phyloP scores from a whole-genome alignment of 495 filamentous ascomycete species.

The Collariella sp. region DNA sequence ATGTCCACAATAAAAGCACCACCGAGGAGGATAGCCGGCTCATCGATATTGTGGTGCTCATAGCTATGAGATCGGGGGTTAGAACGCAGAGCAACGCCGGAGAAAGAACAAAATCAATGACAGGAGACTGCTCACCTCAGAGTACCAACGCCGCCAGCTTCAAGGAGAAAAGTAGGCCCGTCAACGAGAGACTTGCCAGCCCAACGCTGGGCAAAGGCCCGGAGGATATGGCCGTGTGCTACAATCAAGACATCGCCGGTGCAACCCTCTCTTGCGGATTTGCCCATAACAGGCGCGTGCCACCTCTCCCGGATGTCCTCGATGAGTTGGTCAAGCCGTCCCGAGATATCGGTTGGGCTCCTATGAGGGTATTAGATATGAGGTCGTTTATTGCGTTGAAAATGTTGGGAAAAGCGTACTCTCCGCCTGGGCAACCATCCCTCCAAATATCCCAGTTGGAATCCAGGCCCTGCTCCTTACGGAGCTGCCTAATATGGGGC shows the following conservation, averaged over 20 bases:
- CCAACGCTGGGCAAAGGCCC: slow-evolving; percentile 90
- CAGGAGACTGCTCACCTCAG: slow-evolving; percentile 45
- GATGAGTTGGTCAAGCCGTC: slow-evolving; percentile 67
- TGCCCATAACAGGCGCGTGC: slow-evolving; percentile 45
- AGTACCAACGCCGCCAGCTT: slow-evolving; percentile 79
- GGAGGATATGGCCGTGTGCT: slow-evolving; percentile 79
- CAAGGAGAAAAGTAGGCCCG: slow-evolving; percentile 59
- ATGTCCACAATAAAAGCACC: slow-evolving; percentile 56
- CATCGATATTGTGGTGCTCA: slow-evolving; percentile 55
- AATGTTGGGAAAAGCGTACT: slow-evolving; percentile 30
- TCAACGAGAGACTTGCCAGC: slow-evolving; percentile 56
- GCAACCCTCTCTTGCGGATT: slow-evolving; percentile 27
- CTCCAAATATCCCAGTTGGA: slow-evolving; percentile 72
- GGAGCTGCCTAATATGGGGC: slow-evolving; percentile 53
- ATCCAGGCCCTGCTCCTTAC: slow-evolving; percentile 52
- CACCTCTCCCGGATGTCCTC: slow-evolving; percentile 56
- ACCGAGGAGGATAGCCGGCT: slow-evolving; percentile 62
- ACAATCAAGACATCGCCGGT: slow-evolving; percentile 52
- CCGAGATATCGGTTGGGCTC: slow-evolving; percentile 55
- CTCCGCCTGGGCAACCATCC: slow-evolving; percentile 65
- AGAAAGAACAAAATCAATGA: not conserved
- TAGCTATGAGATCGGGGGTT: slow-evolving; percentile 37
- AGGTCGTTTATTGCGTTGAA: not conserved
- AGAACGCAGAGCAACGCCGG: slow-evolving; percentile 5
- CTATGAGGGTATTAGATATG: slow-evolving; percentile 14